Evolutionary conservation across 2,329 filamentous ascomycete genomes (phyloP), one percentile per base, ranked within the genome.

Genomic region (Cephalotrichum gorgonifer): DNA sequence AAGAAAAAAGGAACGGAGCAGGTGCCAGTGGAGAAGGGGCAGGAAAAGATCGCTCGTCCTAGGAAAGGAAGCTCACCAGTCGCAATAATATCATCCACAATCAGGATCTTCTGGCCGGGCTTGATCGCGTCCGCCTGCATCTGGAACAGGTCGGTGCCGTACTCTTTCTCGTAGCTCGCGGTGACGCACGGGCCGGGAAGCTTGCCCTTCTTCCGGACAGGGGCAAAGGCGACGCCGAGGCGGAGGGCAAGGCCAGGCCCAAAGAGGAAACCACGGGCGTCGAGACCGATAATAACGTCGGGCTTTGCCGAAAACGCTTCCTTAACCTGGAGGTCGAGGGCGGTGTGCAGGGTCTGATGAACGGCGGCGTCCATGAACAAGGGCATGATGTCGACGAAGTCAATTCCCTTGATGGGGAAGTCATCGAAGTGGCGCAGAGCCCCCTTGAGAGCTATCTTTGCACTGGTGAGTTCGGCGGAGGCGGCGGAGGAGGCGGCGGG

Each of bases 51-150:
- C 2, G 44, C 5, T 8, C 11, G 28, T 25, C 15, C 35, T n/a
- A 46, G 28, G 22, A 17, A 22, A 39, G 17, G 17, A 22, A 17
- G 17, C 84, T 66, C 75, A 95, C 91, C 91, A 55, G 93, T 98
- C 50, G 93, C 93, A 71, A 98, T 97, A 62, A 98, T 95, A 66
- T 98, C 93, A 67, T 98, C 93, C 28, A 98, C 89, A 56, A 98
- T 78, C 54, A 98, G 73, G 51, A 95, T 91, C 66, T 85, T 90
- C 72, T 95, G 88, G 31, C 90, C 90, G 47, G 80, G 76, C 70
- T 86, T 83, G 60, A 98, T 83, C 42, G 85, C 84, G 66, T 86
- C 89, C 56, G 78, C 73, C 74, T 98, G 93, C 74, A 98, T 94
- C 76, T 97, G 88, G 73, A 98, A 97, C 64, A 84, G 84, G 66